Base-by-base conservation (phyloP, 2,329 filamentous ascomycete species). In the Botrytis aclada region DNA sequence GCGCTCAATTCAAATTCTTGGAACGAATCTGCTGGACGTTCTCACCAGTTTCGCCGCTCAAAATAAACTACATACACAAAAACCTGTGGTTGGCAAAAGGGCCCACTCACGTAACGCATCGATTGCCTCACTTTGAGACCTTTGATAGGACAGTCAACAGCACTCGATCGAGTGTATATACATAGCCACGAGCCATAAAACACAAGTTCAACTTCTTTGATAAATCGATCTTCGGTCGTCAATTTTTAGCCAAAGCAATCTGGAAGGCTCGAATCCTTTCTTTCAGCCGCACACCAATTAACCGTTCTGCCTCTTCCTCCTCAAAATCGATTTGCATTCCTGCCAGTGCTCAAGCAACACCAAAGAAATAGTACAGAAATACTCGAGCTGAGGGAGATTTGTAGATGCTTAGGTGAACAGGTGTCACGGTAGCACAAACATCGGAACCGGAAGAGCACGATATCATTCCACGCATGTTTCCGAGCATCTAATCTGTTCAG, bases 371-470 rank as follows among this genome's bases (percentile, higher is more conserved):
- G 34, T 29, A 61, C 37, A 29, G 9, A 47, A n/a, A 41, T 69
- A 62, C 39, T 78, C 76, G 78, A 80, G 77, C 75, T 75, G 76
- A 77, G 75, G 77, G 70, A 45, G 74, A 74, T 73, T 75, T 75
- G 77, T 76, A 79, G 76, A 79, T 78, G 76, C 69, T 77, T 74
- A 73, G 77, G 79, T 78, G 76, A 79, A 76, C 74, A 75, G 72
- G 79, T 80, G 78, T 74, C 73, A 80, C 80, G 76, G 78, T 74
- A 74, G 78, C 78, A 79, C 77, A 78, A 76, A 78, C 79, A 41
- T 77, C 78, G 79, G 76, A 77, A 78, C 77, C 76, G 78, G 77
- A 80, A 76, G 74, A 78, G 75, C 78, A 79, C 79, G 77, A 80
- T 80, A 80, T 79, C 76, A 79, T 76, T 76, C 75, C 77, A 80